Percentiles rank a stretch among this genome's conserved stretches.
phyloP scores from a whole-genome alignment of 2,329 filamentous ascomycete species.

The Cordyceps militaris region DNA sequence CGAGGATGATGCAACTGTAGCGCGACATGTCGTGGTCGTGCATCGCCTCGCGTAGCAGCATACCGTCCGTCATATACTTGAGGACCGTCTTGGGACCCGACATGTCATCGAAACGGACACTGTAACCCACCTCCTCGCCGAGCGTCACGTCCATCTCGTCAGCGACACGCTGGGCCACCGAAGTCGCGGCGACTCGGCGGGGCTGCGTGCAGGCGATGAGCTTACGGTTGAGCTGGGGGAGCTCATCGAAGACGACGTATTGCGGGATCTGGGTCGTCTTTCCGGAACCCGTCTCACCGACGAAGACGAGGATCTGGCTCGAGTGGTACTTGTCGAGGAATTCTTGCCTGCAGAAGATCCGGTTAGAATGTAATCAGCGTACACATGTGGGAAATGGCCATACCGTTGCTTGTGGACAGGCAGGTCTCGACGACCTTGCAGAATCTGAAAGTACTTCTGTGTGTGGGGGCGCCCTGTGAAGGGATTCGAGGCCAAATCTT shows the following conservation, averaged over 20 bases:
- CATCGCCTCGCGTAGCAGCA: slow-evolving; percentile 94
- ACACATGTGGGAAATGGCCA: slow-evolving; percentile 17
- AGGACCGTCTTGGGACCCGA: slow-evolving; percentile 82
- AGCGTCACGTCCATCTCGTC: slow-evolving; percentile 92
- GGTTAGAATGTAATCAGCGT: not conserved
- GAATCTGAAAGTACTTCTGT: slow-evolving; percentile 80
- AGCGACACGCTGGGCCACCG: slow-evolving; percentile 94
- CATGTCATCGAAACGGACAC: slow-evolving; percentile 96
- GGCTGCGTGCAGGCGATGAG: slow-evolving; percentile 97
- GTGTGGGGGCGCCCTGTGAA: slow-evolving; percentile 76
- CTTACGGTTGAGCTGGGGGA: slow-evolving; percentile 78
- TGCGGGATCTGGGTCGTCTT: slow-evolving; percentile 99
- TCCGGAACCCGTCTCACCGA: slow-evolving; percentile 97
- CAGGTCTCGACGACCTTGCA: slow-evolving; percentile 74
- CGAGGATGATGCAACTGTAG: slow-evolving; percentile 96
- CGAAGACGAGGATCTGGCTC: slow-evolving; percentile 94
- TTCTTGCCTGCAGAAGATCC: slow-evolving; percentile 56
- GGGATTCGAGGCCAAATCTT: slow-evolving; percentile 76
- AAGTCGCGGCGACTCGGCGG: slow-evolving; percentile 96
- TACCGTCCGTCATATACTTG: slow-evolving; percentile 99
- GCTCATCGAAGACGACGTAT: slow-evolving; percentile 94
- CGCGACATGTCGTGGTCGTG: slow-evolving; percentile 85
- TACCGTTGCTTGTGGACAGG: slow-evolving; percentile 88
- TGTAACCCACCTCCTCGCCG: slow-evolving; percentile 95
- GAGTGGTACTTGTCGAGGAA: slow-evolving; percentile 90